phyloP scores from a whole-genome alignment of 1,284 basidiomycete genomes.

The Naganishia cerealis region DNA sequence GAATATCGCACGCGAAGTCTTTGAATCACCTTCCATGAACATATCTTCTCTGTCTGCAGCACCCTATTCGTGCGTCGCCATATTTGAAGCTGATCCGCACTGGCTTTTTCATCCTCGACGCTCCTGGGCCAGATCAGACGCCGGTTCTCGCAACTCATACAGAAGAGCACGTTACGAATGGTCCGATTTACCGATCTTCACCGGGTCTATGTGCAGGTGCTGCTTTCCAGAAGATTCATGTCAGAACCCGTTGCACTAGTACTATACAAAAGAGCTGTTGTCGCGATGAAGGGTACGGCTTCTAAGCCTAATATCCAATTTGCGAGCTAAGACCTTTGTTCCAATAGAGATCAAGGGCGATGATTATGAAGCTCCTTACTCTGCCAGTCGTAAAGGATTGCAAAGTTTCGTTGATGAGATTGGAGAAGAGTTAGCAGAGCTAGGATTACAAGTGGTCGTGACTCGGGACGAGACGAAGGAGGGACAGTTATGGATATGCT shows the following conservation, averaged over 20 bases:
- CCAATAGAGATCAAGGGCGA: constrained; percentile 37
- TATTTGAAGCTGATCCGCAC: neutral
- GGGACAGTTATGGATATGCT: constrained; percentile 40
- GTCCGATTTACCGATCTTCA: constrained; percentile 46
- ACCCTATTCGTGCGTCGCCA: too few species aligned
- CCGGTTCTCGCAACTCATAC: neutral
- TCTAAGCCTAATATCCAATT: neutral
- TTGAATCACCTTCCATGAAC: too few species aligned
- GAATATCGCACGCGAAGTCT: too few species aligned
- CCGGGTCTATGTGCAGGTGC: constrained; percentile 46
- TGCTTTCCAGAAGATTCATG: constrained; percentile 47
- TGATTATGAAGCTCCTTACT: constrained; percentile 39
- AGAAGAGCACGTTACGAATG: neutral
- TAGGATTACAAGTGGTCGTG: constrained; percentile 42
- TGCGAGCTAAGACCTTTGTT: neutral
- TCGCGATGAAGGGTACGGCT: constrained; percentile 39
- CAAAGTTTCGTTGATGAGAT: constrained; percentile 43
- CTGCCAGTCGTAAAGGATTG: constrained; percentile 37
- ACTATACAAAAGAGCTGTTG: constrained; percentile 47
- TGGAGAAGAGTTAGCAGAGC: constrained; percentile 39
- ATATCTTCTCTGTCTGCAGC: too few species aligned
- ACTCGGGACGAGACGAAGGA: constrained; percentile 42
- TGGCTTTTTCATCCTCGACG: neutral
- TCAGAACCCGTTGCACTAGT: constrained; percentile 44
- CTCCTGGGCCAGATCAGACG: too few species aligned